phyloP scores from a whole-genome alignment of 495 filamentous ascomycete genomes.

The Aspergillus homomorphus region DNA sequence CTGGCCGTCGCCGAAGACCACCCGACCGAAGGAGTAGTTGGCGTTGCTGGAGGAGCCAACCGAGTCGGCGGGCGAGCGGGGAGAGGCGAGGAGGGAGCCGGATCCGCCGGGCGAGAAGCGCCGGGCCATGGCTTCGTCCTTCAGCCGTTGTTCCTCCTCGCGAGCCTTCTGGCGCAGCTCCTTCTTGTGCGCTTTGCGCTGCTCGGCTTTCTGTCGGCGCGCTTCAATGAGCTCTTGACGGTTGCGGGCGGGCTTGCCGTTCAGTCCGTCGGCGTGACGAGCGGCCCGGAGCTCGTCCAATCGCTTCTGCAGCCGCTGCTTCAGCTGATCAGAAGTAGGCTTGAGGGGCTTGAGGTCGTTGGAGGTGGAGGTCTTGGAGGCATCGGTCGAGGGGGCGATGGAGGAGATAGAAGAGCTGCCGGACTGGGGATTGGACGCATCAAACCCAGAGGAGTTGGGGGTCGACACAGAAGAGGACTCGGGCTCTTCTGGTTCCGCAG shows the following conservation, averaged over 20 bases:
- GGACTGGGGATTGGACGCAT: slow-evolving; percentile 56
- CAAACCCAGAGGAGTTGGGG: slow-evolving; percentile 62
- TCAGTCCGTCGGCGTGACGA: slow-evolving; percentile 75
- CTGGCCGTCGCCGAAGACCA: slow-evolving; percentile 83
- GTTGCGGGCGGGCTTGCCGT: slow-evolving; percentile 75
- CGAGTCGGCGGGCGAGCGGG: slow-evolving; percentile 43
- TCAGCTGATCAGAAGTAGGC: slow-evolving; percentile 64
- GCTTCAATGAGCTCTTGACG: slow-evolving; percentile 88
- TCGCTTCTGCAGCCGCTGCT: slow-evolving; percentile 70
- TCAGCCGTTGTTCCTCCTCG: slow-evolving; percentile 66
- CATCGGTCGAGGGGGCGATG: slow-evolving; percentile 54
- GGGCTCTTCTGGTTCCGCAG: slow-evolving; percentile 36
- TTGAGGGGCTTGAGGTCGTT: slow-evolving; percentile 39
- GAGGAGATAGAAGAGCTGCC: slow-evolving; percentile 72
- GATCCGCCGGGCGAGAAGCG: slow-evolving; percentile 50
- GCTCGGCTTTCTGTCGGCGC: slow-evolving; percentile 78
- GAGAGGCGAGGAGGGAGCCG: slow-evolving; percentile 58
- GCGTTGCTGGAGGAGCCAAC: slow-evolving; percentile 38
- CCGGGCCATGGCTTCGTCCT: slow-evolving; percentile 63
- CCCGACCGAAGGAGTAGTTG: slow-evolving; percentile 82
- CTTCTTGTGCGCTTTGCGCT: slow-evolving; percentile 84
- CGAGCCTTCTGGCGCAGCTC: slow-evolving; percentile 69
- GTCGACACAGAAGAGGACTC: slow-evolving; percentile 49
- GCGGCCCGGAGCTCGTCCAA: slow-evolving; percentile 78
- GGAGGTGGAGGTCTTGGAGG: slow-evolving; percentile 28